Conservation (phyloP, 73 alveolate genomes). For the Symbiodinium pilosum region DNA sequence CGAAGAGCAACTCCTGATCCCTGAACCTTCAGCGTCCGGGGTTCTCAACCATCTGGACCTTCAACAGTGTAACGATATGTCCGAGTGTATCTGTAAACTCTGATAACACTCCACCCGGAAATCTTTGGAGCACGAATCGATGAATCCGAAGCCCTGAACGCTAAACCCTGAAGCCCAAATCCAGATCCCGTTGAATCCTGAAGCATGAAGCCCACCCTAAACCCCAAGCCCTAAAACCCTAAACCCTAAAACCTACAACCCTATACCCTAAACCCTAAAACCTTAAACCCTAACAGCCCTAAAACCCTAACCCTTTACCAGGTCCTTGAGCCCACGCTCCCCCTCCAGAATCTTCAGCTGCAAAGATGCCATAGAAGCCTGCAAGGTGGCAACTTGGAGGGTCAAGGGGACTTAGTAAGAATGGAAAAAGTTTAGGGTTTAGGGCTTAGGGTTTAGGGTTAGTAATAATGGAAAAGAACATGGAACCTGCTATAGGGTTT, state of each 20-base stretch:
- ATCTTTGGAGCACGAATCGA: background rate
- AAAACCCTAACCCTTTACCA: background rate
- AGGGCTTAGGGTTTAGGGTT: background rate
- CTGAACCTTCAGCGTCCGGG: too few species aligned
- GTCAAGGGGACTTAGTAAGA: background rate
- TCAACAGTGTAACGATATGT: too few species aligned
- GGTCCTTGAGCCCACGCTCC: slow-evolving; percentile 8
- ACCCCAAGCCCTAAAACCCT: background rate
- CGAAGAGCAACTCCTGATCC: too few species aligned
- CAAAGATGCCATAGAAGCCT: slow-evolving; percentile 20
- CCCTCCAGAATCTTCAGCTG: slow-evolving; percentile 4
- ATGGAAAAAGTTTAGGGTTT: background rate
- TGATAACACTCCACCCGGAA: background rate
- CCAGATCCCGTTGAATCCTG: too few species aligned
- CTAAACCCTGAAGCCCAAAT: background rate
- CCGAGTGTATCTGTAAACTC: background rate
- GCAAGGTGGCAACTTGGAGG: background rate
- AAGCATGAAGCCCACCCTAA: background rate
- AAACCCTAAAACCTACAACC: background rate
- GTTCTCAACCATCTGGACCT: too few species aligned
- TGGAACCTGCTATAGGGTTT: background rate
- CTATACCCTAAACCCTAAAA: background rate
- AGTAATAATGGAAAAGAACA: too few species aligned
- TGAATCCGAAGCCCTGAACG: background rate
- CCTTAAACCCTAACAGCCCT: background rate